Conservation (phyloP, 2,329 filamentous ascomycete genomes). For the Botryotinia convoluta region DNA sequence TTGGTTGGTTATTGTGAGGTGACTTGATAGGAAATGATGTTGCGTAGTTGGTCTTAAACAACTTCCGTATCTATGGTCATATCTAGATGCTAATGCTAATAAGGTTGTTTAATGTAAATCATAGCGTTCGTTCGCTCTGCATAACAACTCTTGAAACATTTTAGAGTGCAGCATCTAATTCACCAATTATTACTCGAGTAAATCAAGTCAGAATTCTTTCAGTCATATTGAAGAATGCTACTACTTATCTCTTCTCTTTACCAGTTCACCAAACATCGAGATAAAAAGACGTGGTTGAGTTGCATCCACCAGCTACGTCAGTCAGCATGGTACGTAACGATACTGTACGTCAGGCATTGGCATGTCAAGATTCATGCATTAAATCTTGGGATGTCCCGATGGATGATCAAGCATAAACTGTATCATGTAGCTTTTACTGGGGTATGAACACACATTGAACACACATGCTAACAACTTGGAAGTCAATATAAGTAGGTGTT, state of each 20-base stretch:
- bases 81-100: neutral
- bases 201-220: neutral
- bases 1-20: neutral
- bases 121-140: neutral
- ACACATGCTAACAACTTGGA: neutral
- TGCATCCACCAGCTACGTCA: constrained; percentile 9
- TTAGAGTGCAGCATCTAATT: neutral
- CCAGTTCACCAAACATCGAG: neutral
- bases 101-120: neutral
- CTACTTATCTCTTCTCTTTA: neutral
- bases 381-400: neutral
- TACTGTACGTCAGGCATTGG: neutral
- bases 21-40: constrained; percentile 4
- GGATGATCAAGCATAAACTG: constrained; percentile 17
- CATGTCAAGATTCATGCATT: constrained; percentile 10
- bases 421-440: neutral
- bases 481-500: neutral
- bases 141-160: neutral
- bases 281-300: neutral
- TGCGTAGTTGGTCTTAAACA: neutral
- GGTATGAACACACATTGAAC: neutral
- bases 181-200: neutral
- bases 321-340: neutral
- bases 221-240: neutral
- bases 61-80: neutral